Percentiles rank a stretch among this genome's conserved stretches.
Evolutionary conservation across 768 basidiomycete genomes (phyloP).

Genomic region (Termitomyces sp.): DNA sequence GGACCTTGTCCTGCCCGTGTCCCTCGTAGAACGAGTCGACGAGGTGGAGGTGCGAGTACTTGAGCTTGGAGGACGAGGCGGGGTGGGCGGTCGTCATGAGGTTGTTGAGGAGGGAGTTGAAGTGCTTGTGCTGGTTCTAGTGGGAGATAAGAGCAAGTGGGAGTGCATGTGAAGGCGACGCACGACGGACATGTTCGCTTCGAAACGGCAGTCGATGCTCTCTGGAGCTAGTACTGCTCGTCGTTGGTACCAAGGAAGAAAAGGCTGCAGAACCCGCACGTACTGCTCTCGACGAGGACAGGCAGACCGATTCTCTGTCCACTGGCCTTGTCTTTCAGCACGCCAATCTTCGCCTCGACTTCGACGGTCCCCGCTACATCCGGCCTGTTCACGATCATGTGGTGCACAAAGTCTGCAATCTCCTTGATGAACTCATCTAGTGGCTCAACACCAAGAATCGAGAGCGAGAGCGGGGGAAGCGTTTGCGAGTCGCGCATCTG

Average conservation of each 20-base stretch:
- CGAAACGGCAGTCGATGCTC: slow-evolving; percentile 64
- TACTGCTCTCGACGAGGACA: slow-evolving; percentile 81
- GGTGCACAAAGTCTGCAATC: slow-evolving; percentile 84
- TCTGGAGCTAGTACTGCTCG: slow-evolving; percentile 62
- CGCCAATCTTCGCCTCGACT: slow-evolving; percentile 87
- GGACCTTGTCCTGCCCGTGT: slow-evolving; percentile 49
- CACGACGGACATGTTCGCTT: slow-evolving; percentile 90
- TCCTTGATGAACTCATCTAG: slow-evolving; percentile 91
- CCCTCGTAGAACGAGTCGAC: slow-evolving; percentile 74
- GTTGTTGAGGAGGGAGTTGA: slow-evolving; percentile 81
- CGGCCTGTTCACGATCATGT: slow-evolving; percentile 55
- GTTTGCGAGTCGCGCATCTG: slow-evolving; percentile 14
- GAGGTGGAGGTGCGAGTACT: slow-evolving; percentile 72
- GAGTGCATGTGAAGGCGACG: slow-evolving; percentile 22
- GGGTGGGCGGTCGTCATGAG: slow-evolving; percentile 58
- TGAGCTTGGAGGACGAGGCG: slow-evolving; percentile 52
- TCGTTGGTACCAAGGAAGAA: slow-evolving; percentile 3
- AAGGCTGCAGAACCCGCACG: slow-evolving; percentile 21
- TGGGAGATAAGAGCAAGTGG: not conserved
- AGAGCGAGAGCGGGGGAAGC: slow-evolving; percentile 65
- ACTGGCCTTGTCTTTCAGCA: slow-evolving; percentile 52
- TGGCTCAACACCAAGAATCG: slow-evolving; percentile 85
- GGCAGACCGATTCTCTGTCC: slow-evolving; percentile 63
- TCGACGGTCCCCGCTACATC: slow-evolving; percentile 59
- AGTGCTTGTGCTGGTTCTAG: slow-evolving; percentile 83